Conservation (phyloP, 1,284 basidiomycete genomes). For the Puccinia polysora region DNA sequence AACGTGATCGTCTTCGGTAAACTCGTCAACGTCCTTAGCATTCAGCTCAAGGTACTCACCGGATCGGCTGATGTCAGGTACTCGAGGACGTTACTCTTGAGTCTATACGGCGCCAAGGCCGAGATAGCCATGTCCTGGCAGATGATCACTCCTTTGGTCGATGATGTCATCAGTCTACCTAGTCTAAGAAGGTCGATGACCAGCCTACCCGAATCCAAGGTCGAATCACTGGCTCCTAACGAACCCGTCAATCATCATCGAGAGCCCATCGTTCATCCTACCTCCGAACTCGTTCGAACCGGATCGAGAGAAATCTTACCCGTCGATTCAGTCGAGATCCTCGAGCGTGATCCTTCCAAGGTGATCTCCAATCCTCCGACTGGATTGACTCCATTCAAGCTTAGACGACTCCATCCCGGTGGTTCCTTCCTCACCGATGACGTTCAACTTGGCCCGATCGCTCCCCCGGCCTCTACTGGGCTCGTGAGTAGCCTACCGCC, state of each 20-base stretch:
- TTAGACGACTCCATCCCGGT: constrained; percentile 71
- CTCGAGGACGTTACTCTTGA: constrained; percentile 77
- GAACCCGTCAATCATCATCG: constrained; percentile 37
- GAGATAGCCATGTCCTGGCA: constrained; percentile 86
- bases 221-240: too few species aligned
- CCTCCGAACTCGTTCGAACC: constrained; percentile 22
- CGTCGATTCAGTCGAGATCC: neutral
- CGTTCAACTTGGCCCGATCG: constrained; percentile 74
- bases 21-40: constrained; percentile 72
- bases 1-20: constrained; percentile 80
- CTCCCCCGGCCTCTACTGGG: constrained; percentile 58
- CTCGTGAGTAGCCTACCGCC: constrained; percentile 29
- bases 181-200: constrained; percentile 53
- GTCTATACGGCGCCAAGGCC: constrained; percentile 81
- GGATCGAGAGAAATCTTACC: neutral
- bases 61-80: constrained; percentile 78
- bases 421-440: constrained; percentile 89
- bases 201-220: constrained; percentile 47
- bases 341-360: neutral
- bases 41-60: constrained; percentile 70
- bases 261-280: neutral
- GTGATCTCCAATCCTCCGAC: neutral
- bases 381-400: constrained; percentile 56
- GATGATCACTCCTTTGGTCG: constrained; percentile 68
- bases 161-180: constrained; percentile 64